Conservation (phyloP, 78 protist genomes). For the Protostelium mycophagum region DNA sequence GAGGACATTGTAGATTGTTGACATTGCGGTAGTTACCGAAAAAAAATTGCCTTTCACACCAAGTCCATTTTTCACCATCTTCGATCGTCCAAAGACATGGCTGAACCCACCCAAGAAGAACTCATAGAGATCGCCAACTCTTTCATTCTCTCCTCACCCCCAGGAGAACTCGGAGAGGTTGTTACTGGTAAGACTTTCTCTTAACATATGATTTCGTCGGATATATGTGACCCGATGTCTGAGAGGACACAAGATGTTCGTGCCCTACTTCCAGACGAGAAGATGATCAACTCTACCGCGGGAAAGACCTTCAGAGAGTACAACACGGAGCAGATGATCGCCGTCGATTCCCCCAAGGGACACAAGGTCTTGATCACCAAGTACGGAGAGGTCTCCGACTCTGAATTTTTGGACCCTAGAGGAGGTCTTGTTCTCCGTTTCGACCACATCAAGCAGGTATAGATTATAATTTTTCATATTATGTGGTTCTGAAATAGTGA, state of each 20-base stretch:
- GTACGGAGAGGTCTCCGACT: constrained; percentile 39
- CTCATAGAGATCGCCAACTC: constrained; percentile 44
- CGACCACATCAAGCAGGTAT: constrained; percentile 68
- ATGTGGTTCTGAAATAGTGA: neutral
- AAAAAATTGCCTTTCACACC: too few relatives aligned
- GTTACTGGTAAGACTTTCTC: constrained; percentile 42
- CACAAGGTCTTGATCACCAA: constrained; percentile 48
- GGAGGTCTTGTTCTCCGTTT: constrained; percentile 29
- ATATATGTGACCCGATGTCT: neutral
- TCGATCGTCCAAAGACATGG: neutral
- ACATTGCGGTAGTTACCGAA: too few relatives aligned
- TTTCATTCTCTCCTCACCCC: constrained; percentile 70
- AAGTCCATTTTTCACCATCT: neutral
- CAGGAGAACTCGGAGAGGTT: constrained; percentile 74
- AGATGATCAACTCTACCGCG: constrained; percentile 54
- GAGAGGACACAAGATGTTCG: constrained; percentile 34
- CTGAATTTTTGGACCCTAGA: constrained; percentile 53
- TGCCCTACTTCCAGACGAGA: constrained; percentile 50
- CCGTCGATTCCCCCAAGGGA: constrained; percentile 28
- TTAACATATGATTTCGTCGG: neutral
- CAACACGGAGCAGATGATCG: constrained; percentile 56
- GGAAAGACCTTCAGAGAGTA: constrained; percentile 48
- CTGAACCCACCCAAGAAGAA: constrained; percentile 52
- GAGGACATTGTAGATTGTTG: too few relatives aligned
- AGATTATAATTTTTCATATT: neutral